phyloP scores from a whole-genome alignment of 495 filamentous ascomycete species.

The Neurospora discreta region DNA sequence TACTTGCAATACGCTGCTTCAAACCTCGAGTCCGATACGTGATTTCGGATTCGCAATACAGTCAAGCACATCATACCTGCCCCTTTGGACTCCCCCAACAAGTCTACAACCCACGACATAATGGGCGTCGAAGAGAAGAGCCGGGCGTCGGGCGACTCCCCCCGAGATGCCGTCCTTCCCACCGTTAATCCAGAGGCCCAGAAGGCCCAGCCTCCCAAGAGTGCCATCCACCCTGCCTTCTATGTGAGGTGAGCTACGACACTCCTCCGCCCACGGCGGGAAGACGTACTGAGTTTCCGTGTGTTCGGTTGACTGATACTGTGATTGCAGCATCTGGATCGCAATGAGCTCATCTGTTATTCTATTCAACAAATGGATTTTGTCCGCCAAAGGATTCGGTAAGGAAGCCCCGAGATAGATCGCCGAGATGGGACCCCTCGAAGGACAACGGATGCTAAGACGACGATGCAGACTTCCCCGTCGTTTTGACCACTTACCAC shows the following conservation, averaged over 20 bases:
- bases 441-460: slow-evolving; percentile 2
- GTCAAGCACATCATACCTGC: background rate
- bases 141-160: slow-evolving; percentile 63
- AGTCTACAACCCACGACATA: background rate
- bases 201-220: slow-evolving; percentile 52
- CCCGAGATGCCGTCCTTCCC: slow-evolving; percentile 57
- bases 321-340: slow-evolving; percentile 67
- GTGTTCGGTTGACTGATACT: slow-evolving; percentile 6
- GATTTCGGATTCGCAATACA: background rate
- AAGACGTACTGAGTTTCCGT: background rate
- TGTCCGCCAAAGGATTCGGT: slow-evolving; percentile 75
- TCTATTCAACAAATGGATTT: slow-evolving; percentile 98
- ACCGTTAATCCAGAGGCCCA: slow-evolving; percentile 63
- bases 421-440: background rate
- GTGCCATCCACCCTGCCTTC: slow-evolving; percentile 64
- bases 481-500: slow-evolving; percentile 91
- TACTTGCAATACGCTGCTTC: background rate
- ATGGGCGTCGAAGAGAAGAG: slow-evolving; percentile 61
- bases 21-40: background rate
- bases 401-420: slow-evolving; percentile 28
- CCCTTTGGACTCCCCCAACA: background rate
- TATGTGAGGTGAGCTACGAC: slow-evolving; percentile 68
- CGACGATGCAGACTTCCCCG: slow-evolving; percentile 39
- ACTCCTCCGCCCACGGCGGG: background rate
- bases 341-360: slow-evolving; percentile 84